Conservation (phyloP, 805 yeast species). For the Yamadazyma endophytica region DNA sequence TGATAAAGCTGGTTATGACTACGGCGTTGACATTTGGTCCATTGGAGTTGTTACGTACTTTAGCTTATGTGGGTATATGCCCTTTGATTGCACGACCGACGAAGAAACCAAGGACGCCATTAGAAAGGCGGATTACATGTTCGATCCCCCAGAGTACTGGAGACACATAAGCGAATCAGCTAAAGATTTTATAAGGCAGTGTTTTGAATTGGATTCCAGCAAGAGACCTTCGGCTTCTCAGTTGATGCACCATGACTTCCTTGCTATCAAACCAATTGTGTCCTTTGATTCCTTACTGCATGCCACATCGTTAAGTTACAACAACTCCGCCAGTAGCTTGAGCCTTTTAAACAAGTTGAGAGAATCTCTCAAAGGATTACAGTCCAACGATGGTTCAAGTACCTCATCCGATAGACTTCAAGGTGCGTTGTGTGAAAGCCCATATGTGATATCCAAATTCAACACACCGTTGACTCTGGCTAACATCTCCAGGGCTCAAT, state of each 20-base stretch:
- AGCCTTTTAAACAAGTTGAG: conserved; percentile 7
- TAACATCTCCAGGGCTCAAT: conserved; percentile 9
- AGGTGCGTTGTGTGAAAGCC: conserved; percentile 25
- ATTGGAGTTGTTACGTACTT: conserved; percentile 70
- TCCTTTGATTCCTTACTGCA: not conserved
- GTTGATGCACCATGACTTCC: conserved; percentile 9
- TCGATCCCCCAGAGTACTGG: conserved; percentile 62
- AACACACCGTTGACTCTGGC: conserved; percentile 16
- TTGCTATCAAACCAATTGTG: no score
- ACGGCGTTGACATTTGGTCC: conserved; percentile 71
- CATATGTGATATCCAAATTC: conserved; percentile 22
- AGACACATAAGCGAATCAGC: conserved; percentile 47
- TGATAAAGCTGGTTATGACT: conserved; percentile 50
- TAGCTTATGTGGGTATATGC: conserved; percentile 69
- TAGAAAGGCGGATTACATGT: conserved; percentile 49
- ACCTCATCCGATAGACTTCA: conserved; percentile 12
- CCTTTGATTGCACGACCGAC: conserved; percentile 71
- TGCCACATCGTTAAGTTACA: not conserved
- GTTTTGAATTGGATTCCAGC: conserved; percentile 45
- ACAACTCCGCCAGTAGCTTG: conserved; percentile 6
- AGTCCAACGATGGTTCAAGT: no score
- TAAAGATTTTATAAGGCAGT: conserved; percentile 51
- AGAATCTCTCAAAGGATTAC: conserved; percentile 7
- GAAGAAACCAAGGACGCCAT: conserved; percentile 66
- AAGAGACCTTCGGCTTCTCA: conserved; percentile 42